phyloP scores from a whole-genome alignment of 495 filamentous ascomycete species.

The Cercophora samala region DNA sequence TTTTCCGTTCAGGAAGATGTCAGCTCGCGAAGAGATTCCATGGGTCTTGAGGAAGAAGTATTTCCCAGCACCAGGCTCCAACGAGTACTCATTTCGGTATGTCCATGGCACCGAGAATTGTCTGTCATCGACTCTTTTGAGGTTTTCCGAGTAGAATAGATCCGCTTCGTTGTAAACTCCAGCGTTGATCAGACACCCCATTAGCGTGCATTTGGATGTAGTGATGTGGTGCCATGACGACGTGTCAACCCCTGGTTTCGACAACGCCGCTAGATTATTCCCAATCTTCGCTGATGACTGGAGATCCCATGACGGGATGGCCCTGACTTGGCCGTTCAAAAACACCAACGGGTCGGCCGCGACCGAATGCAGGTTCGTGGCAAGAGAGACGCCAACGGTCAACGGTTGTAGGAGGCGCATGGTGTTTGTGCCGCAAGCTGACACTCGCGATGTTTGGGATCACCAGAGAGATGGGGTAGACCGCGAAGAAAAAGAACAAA shows the following conservation, averaged over 20 bases:
- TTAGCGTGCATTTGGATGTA: constrained; percentile 50
- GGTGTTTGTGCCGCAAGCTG: background rate
- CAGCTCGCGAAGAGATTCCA: constrained; percentile 59
- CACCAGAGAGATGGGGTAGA: background rate
- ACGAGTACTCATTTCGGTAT: constrained; percentile 55
- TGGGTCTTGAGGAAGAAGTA: constrained; percentile 55
- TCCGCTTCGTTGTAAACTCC: constrained; percentile 54
- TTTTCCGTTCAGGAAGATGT: constrained; percentile 59
- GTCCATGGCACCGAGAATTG: constrained; percentile 58
- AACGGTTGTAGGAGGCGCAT: constrained; percentile 3
- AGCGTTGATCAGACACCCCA: constrained; percentile 55
- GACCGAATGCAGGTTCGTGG: background rate
- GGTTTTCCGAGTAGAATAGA: constrained; percentile 57
- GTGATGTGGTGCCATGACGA: constrained; percentile 53
- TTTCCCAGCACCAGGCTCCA: constrained; percentile 38
- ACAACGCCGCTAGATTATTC: constrained; percentile 42
- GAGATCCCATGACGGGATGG: constrained; percentile 56
- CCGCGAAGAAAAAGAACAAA: background rate
- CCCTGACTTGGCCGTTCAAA: constrained; percentile 35
- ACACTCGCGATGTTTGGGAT: background rate
- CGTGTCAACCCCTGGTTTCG: constrained; percentile 46
- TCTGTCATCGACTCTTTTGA: constrained; percentile 41
- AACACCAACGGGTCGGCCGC: constrained; percentile 15
- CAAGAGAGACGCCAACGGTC: background rate
- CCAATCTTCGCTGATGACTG: constrained; percentile 44